Evolutionary conservation across 345 rosid genomes (phyloP).

Genomic region (Pseudoturritis turrita): DNA sequence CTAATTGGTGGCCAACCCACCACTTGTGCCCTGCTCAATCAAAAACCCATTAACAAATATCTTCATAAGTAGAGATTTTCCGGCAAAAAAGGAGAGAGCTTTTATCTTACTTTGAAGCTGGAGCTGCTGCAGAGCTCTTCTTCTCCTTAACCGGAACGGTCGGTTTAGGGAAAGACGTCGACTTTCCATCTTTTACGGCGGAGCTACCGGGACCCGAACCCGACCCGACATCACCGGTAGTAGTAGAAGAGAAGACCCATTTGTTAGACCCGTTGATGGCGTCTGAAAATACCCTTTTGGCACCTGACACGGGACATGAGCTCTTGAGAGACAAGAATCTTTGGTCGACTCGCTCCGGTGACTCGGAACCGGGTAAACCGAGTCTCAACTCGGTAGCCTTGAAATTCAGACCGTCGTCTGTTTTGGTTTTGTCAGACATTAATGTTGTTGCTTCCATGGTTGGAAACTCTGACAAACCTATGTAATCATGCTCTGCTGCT

Average conservation of each 20-base stretch:
- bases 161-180: slow-evolving; percentile 33
- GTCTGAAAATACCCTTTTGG: slow-evolving; percentile 57
- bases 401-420: slow-evolving; percentile 35
- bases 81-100: neutral
- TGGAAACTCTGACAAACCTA: slow-evolving; percentile 47
- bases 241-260: slow-evolving; percentile 49
- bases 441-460: slow-evolving; percentile 38
- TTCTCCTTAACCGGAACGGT: slow-evolving; percentile 36
- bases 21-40: slow-evolving; percentile 52
- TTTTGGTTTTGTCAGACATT: slow-evolving; percentile 29
- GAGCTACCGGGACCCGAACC: slow-evolving; percentile 16
- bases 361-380: slow-evolving; percentile 70
- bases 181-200: slow-evolving; percentile 37
- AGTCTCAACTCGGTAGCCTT: slow-evolving; percentile 80
- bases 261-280: slow-evolving; percentile 42
- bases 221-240: slow-evolving; percentile 23
- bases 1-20: slow-evolving; percentile 92
- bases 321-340: slow-evolving; percentile 36
- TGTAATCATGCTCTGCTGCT: slow-evolving; percentile 51
- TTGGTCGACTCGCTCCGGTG: slow-evolving; percentile 43
- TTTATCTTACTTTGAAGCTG: slow-evolving; percentile 47
- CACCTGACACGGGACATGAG: slow-evolving; percentile 37
- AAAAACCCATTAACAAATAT: neutral
- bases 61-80: neutral
- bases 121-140: slow-evolving; percentile 42